Conservation (phyloP, 257 asterid genomes). For the Thymus quinquecostatus region DNA sequence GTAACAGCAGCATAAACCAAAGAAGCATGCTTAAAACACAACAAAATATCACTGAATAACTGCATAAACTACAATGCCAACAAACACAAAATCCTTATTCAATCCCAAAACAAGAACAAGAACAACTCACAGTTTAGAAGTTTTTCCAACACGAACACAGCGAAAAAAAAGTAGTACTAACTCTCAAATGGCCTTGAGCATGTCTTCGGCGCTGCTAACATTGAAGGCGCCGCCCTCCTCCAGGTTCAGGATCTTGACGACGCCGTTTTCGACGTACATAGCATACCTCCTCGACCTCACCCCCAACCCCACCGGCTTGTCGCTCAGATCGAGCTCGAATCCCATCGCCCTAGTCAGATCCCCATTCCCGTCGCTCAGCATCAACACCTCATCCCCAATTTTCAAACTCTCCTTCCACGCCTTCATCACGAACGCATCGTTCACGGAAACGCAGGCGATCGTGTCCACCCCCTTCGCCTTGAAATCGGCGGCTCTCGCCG, state of each 20-base stretch:
- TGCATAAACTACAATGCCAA: conserved; percentile 4
- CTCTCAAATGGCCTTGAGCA: conserved; percentile 70
- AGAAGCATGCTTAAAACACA: background rate
- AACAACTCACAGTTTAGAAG: background rate
- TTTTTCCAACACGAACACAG: too few species aligned
- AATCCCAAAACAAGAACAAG: background rate
- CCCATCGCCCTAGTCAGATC: conserved; percentile 79
- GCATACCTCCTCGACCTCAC: conserved; percentile 96
- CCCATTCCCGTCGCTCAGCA: conserved; percentile 93
- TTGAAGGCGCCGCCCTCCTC: conserved; percentile 97
- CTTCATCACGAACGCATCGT: conserved; percentile 96
- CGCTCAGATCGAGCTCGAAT: conserved; percentile 85
- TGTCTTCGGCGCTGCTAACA: conserved; percentile 92
- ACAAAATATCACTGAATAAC: background rate
- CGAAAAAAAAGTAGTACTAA: background rate
- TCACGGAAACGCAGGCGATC: conserved; percentile 84
- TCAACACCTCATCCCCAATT: conserved; percentile 69
- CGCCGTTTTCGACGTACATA: conserved; percentile 78
- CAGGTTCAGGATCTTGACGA: conserved; percentile 80
- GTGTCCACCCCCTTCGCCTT: conserved; percentile 87
- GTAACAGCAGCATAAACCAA: background rate
- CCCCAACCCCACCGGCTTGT: conserved; percentile 91
- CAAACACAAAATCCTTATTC: conserved; percentile 1
- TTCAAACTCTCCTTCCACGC: conserved; percentile 83
- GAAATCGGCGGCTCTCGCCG: conserved; percentile 66